Evolutionary conservation across 495 filamentous ascomycete genomes (phyloP).

Genomic region (Podospora didyma): DNA sequence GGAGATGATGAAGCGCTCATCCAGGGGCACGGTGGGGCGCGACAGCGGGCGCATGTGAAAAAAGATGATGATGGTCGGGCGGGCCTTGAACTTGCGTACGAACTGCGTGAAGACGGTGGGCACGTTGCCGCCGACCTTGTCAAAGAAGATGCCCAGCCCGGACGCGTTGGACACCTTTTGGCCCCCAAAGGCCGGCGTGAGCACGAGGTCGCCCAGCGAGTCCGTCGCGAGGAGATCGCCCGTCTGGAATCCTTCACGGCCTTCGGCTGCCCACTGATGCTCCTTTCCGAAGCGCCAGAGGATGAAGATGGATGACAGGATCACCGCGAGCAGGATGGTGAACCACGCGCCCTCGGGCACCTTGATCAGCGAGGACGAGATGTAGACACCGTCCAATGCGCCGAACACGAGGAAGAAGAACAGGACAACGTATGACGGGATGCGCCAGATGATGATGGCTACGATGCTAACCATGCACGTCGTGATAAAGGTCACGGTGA

Average conservation of each 20-base stretch:
- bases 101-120: slow-evolving; percentile 58
- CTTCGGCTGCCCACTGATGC: slow-evolving; percentile 65
- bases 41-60: slow-evolving; percentile 54
- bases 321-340: slow-evolving; percentile 55
- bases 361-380: slow-evolving; percentile 63
- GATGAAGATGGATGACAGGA: slow-evolving; percentile 58
- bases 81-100: slow-evolving; percentile 51
- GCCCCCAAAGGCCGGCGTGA: slow-evolving; percentile 36
- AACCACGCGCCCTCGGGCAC: slow-evolving; percentile 74
- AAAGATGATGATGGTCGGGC: slow-evolving; percentile 51
- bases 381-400: slow-evolving; percentile 58
- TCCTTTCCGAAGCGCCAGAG: slow-evolving; percentile 75
- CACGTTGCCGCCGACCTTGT: slow-evolving; percentile 49
- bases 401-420: slow-evolving; percentile 57
- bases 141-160: slow-evolving; percentile 60
- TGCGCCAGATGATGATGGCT: slow-evolving; percentile 63
- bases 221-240: slow-evolving; percentile 32
- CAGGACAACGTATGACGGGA: slow-evolving; percentile 53
- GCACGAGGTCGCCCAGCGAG: slow-evolving; percentile 11
- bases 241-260: slow-evolving; percentile 49
- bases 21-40: slow-evolving; percentile 38
- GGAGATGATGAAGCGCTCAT: slow-evolving; percentile 31
- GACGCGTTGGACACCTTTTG: slow-evolving; percentile 32
- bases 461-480: slow-evolving; percentile 66
- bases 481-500: slow-evolving; percentile 71